Conservation (phyloP, 176 grass and related monocot genomes). For the Cenchrus fungigraminus region DNA sequence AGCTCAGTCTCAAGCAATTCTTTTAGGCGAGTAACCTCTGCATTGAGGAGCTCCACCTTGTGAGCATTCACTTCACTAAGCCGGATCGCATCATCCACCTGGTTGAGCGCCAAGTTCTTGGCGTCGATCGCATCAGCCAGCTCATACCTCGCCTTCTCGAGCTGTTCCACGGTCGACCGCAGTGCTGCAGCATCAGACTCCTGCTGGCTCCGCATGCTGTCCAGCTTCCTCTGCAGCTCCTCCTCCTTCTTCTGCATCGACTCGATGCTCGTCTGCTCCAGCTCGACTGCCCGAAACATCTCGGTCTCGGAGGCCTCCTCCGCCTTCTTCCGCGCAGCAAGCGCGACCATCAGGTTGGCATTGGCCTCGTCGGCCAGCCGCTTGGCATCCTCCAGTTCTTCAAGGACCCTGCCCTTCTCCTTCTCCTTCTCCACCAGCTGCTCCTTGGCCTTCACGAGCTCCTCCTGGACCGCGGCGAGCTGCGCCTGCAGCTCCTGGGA, state of each 20-base stretch:
- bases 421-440: conserved; percentile 55
- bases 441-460: conserved; percentile 57
- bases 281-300: conserved; percentile 52
- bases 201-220: conserved; percentile 56
- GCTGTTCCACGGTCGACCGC: conserved; percentile 45
- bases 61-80: conserved; percentile 57
- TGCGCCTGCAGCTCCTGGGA: conserved; percentile 64
- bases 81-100: conserved; percentile 55
- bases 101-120: conserved; percentile 59
- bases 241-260: conserved; percentile 63
- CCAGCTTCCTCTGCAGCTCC: conserved; percentile 65
- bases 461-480: conserved; percentile 56
- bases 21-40: conserved; percentile 55
- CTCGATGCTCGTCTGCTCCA: conserved; percentile 66
- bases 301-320: conserved; percentile 56
- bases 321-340: conserved; percentile 50
- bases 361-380: conserved; percentile 56
- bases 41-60: conserved; percentile 55
- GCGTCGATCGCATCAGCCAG: conserved; percentile 56
- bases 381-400: conserved; percentile 65
- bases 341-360: conserved; percentile 53
- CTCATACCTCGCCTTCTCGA: conserved; percentile 66
- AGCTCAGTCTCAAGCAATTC: conserved; percentile 49
- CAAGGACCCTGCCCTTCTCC: conserved; percentile 57
- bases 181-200: conserved; percentile 40